Base-by-base conservation (phyloP, 768 basidiomycete species). In the Mycena rebaudengoi region DNA sequence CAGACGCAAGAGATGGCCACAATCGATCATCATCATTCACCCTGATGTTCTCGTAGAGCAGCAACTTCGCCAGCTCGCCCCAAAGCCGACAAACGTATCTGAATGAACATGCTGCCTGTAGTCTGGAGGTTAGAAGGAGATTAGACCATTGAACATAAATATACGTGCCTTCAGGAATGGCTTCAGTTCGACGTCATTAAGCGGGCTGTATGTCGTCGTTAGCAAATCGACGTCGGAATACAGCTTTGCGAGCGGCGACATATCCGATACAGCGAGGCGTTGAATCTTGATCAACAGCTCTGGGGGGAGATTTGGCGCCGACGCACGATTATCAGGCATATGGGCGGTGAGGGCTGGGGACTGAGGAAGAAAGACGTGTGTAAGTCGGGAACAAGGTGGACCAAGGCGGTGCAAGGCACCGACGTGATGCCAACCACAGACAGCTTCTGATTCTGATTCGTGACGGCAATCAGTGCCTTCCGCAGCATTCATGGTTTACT, bases 251-350 rank as follows among this genome's bases (percentile, higher is more conserved):
- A 56, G 53, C 3, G 54, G 62, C 6, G 48, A 63, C 6, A 51
- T 16, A 14, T 52, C 26, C 1, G 33, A 21, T 3, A 43, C 13
- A 1, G 56, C 62, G 18, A 64, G 51, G 12, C 50, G 62, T 21
- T 64, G 56, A 28, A 64, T 64, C 37, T 53, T 29, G 4, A 59
- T 23, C 56, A 50, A 60, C 14, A 60, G 35, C 23, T 64, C 62
- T 4, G 40, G n/a, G 8, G 62, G 54, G 1, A 64, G 62, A 40
- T 35, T 30, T 5, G 56, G 45, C 26, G 7, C 21, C 14, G 21
- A 12, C 20, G 25, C 41, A 26, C 29, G 43, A 5, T 12, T 48
- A 14, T 26, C 14, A 14, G 35, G 11, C 51, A 53, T 51, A 21
- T 21, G 21, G n/a, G 20, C 20, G 21, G 43, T 28, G 14, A 29